phyloP scores from a whole-genome alignment of 2,329 filamentous ascomycete species.

The Hypoxylon sp. region DNA sequence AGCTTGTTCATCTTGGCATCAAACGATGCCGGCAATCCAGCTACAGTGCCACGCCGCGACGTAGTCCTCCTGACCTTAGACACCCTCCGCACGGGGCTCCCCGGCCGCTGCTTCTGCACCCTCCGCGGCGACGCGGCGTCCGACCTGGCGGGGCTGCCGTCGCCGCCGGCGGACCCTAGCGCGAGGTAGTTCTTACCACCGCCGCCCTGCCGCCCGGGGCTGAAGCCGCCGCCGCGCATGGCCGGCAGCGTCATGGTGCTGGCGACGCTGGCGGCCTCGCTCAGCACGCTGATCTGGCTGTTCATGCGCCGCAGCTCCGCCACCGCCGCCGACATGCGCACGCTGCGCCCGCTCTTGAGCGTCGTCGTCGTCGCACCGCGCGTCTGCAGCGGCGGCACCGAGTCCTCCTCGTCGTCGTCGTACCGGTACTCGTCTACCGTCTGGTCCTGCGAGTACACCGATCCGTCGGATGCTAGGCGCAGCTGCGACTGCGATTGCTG shows the following conservation, averaged over 20 bases:
- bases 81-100: conserved; percentile 1
- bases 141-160: background rate
- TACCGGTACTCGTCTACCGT: conserved; percentile 3
- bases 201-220: conserved; percentile 46
- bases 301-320: conserved; percentile 66
- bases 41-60: conserved; percentile 32
- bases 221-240: conserved; percentile 51
- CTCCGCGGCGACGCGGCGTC: too few species aligned
- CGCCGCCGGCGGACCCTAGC: conserved; percentile 47
- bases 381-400: conserved; percentile 21
- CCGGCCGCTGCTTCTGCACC: too few species aligned
- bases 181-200: conserved; percentile 58
- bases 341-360: conserved; percentile 18
- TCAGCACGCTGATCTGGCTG: conserved; percentile 57
- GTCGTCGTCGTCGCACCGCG: too few species aligned
- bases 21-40: too few species aligned
- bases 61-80: conserved; percentile 5
- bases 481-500: conserved; percentile 5
- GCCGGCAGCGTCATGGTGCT: conserved; percentile 53
- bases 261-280: conserved; percentile 53
- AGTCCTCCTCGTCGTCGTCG: conserved; percentile 8
- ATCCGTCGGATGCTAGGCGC: conserved; percentile 26
- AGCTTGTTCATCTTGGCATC: conserved; percentile 28
- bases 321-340: conserved; percentile 53
- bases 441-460: conserved; percentile 30